A percentile compares a stretch with the other conserved stretches of the same genome.
Evolutionary conservation across 345 rosid species (phyloP).

Genomic region (rapeseed (Brassica napus)): DNA sequence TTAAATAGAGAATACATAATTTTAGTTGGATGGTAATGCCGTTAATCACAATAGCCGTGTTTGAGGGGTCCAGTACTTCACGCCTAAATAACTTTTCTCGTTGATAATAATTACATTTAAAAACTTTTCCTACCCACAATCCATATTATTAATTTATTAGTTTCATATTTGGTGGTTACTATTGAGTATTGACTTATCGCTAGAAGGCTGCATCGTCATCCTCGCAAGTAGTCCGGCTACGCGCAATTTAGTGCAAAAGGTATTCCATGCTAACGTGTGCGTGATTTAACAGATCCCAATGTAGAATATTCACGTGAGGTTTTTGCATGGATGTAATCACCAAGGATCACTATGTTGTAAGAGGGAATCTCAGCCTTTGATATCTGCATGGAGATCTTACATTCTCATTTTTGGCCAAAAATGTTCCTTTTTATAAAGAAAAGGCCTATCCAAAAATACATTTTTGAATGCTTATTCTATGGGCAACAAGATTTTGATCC

Average conservation of each 20-base stretch:
- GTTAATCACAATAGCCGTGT: neutral
- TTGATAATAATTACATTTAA: conserved; percentile 2
- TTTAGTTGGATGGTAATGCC: conserved; percentile 2
- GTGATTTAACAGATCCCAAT: conserved; percentile 43
- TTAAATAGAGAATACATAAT: neutral
- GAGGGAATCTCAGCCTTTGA: conserved; percentile 39
- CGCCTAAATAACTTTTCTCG: conserved; percentile 31
- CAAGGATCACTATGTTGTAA: neutral
- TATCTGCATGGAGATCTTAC: conserved; percentile 16
- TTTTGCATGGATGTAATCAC: conserved; percentile 22
- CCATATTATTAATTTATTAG: neutral
- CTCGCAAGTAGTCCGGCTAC: conserved; percentile 9
- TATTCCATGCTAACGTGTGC: neutral
- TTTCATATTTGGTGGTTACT: conserved; percentile 1
- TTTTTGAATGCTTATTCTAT: no score
- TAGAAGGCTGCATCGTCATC: conserved; percentile 26
- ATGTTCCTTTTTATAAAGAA: no score
- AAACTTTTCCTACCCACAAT: neutral
- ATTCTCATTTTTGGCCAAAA: neutral
- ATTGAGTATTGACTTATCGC: neutral
- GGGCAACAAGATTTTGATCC: no score
- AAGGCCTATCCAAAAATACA: no score
- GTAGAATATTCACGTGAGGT: conserved; percentile 49
- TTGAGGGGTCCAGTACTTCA: conserved; percentile 33
- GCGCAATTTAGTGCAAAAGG: conserved; percentile 13